Evolutionary conservation across 257 asterid genomes (phyloP).

Genomic region (Fraxinus anomala): DNA sequence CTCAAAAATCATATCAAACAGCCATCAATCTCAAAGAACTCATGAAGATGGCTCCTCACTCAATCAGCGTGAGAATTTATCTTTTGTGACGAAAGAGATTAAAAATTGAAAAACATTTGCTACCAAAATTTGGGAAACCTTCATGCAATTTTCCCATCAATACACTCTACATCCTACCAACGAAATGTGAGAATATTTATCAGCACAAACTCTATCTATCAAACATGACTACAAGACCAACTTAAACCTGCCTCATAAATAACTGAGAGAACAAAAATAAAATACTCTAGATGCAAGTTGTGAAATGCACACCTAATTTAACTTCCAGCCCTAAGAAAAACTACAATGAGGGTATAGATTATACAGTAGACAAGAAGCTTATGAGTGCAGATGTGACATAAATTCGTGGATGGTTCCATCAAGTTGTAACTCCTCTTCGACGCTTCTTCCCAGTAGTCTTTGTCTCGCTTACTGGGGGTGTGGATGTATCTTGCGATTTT

Average conservation of each 20-base stretch:
- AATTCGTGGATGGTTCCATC: conserved; percentile 12
- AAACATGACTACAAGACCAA: not conserved
- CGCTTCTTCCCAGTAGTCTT: conserved; percentile 62
- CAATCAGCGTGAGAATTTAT: not conserved
- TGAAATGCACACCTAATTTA: conserved; percentile 25
- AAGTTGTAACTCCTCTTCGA: conserved; percentile 27
- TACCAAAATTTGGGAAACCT: not conserved
- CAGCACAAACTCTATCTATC: not conserved
- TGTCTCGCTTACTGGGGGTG: conserved; percentile 52
- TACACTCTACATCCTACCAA: not conserved
- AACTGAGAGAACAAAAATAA: not conserved
- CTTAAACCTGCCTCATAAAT: not conserved
- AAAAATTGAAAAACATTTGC: not conserved
- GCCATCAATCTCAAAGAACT: not conserved
- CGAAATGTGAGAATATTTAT: not conserved
- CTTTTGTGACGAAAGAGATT: not conserved
- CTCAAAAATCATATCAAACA: no score
- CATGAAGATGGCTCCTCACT: not conserved
- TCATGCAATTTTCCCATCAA: not conserved
- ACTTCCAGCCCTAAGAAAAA: conserved; percentile 29
- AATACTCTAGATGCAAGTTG: not conserved
- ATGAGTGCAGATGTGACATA: not conserved
- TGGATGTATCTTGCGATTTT: conserved; percentile 40
- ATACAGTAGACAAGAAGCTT: conserved; percentile 24
- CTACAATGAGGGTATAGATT: conserved; percentile 20